Evolutionary conservation across 768 basidiomycete genomes (phyloP), one percentile per base, ranked within the genome.

Genomic region (Phaeotremella skinneri): DNA sequence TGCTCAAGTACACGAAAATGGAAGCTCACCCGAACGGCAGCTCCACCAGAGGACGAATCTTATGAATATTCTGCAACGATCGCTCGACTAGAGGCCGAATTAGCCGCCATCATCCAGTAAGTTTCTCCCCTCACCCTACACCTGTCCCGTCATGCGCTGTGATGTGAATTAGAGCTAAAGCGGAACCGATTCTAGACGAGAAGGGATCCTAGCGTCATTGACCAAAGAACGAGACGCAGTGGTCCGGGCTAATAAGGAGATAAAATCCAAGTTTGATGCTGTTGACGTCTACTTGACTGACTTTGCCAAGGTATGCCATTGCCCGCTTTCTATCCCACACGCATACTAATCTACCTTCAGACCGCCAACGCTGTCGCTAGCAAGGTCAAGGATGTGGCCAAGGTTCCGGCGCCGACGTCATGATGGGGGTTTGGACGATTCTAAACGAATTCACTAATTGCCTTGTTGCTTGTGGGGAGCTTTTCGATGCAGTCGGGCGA

Each of bases 221-320:
- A 67, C 69, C 0, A 69, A 66, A 58, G 67, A 74, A 23, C 52
- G 69, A 14, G 72, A 74, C 37, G 50, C 49, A 2, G 27, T 71
- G 0, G 62, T 69, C 39, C 58, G 58, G 49, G 42, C 68, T 0
- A 71, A 71, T 49, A 69, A 68, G 53, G 72, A 74, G 31, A 69
- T 74, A 59, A 74, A 71, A 55, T 48, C 56, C 42, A 68, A 63
- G 29, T 70, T 69, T 47, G 68, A 71, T 49, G 61, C 58, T 29
- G 67, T 64, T 7, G 69, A 70, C 26, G 59, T 63, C 2, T 66
- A 67, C 42, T 29, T 74, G 27, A 58, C 43, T 6, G 67, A 70
- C 21, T 68, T 63, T 30, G 47, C 63, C n/a, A 69, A 63, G 58
- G 72, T 71, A 11, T 9, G 13, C 21, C 20, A 7, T 13, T 45